phyloP scores from a whole-genome alignment of 2,329 filamentous ascomycete genomes.

The Phyllosticta citrichinensis region DNA sequence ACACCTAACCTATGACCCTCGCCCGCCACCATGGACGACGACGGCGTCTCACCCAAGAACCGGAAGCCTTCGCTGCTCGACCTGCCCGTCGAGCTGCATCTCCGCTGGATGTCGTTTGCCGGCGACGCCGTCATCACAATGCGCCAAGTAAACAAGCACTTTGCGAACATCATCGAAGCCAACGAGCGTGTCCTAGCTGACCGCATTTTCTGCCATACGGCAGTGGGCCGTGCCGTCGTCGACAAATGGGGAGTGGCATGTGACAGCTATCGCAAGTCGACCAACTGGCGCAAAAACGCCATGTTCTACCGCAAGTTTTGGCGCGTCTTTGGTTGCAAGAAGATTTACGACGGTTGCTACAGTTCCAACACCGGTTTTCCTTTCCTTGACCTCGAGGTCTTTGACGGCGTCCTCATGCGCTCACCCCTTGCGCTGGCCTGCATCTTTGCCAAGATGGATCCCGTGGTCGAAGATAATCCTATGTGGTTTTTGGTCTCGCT shows the following conservation, averaged over 20 bases:
- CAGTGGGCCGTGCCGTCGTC: slow-evolving; percentile 4
- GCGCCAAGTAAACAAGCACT: slow-evolving; percentile 7
- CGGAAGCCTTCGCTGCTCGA: neutral
- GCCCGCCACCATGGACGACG: neutral
- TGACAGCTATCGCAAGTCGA: slow-evolving; percentile 7
- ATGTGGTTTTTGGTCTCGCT: slow-evolving; percentile 7
- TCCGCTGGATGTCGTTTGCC: slow-evolving; percentile 1
- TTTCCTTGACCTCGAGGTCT: slow-evolving; percentile 8
- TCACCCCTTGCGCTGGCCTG: slow-evolving; percentile 5
- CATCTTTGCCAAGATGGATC: slow-evolving; percentile 5
- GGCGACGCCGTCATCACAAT: slow-evolving; percentile 3
- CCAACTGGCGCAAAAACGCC: slow-evolving; percentile 8
- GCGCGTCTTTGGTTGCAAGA: slow-evolving; percentile 6
- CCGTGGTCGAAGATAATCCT: slow-evolving; percentile 5
- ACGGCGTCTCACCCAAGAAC: neutral
- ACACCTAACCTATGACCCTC: neutral
- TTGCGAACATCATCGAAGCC: slow-evolving; percentile 1
- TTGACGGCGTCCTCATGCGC: slow-evolving; percentile 5
- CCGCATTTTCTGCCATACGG: slow-evolving; percentile 1
- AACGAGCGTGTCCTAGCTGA: slow-evolving; percentile 9
- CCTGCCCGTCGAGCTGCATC: slow-evolving; percentile 9
- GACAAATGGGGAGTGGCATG: neutral
- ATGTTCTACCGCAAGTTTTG: slow-evolving; percentile 11
- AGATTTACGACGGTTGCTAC: slow-evolving; percentile 10
- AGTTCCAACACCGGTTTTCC: slow-evolving; percentile 7